Evolutionary conservation across 306 rosid species (phyloP).

Genomic region (Gastrolobium bilobum): DNA sequence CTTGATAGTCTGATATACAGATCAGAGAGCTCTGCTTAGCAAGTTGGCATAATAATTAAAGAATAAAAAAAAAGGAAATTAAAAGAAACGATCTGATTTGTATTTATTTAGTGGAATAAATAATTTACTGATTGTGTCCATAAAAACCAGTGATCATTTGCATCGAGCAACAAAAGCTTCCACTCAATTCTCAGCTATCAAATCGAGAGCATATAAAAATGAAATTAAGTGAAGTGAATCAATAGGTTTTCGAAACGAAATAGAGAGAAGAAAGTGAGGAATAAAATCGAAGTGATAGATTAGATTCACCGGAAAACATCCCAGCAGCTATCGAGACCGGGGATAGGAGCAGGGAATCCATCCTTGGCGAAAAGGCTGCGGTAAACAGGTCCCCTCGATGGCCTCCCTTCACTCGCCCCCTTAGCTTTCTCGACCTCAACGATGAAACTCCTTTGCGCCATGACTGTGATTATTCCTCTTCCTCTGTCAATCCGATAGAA

Average conservation of each 20-base stretch:
- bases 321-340: constrained; percentile 88
- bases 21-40: constrained; percentile 22
- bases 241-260: background rate
- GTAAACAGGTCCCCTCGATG: constrained; percentile 81
- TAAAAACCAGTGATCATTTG: background rate
- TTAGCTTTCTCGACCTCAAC: constrained; percentile 77
- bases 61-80: background rate
- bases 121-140: background rate
- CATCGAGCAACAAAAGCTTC: constrained; percentile 24
- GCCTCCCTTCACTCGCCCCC: constrained; percentile 64
- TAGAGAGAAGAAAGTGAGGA: background rate
- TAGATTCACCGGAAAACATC: constrained; percentile 80
- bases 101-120: background rate
- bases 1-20: constrained; percentile 10
- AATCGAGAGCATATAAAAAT: background rate
- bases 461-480: background rate
- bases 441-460: constrained; percentile 68
- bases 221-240: constrained; percentile 15
- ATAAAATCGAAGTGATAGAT: background rate
- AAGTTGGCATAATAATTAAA: constrained; percentile 1
- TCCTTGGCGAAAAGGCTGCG: constrained; percentile 86
- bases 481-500: background rate
- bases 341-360: constrained; percentile 77
- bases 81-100: constrained; percentile 20
- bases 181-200: background rate